These are phyloP conservation scores for Ophiostoma triangulosporum DNA, from an alignment of 2,329 filamentous ascomycete genomes.

Conservation along the genomic window DNA sequence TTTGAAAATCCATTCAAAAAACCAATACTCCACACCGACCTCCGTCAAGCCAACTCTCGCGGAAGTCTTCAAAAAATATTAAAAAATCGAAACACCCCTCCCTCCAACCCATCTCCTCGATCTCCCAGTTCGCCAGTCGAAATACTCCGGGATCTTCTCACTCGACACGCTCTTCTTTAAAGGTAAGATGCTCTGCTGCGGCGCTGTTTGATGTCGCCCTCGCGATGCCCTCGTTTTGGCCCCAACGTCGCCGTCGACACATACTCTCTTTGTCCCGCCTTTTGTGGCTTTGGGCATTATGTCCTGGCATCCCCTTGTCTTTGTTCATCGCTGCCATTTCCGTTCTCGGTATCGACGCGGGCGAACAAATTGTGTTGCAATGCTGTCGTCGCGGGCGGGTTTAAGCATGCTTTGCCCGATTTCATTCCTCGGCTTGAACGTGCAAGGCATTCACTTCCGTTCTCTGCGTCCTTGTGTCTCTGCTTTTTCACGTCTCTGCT, in stretches of 20 bases:
- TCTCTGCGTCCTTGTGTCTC: too few species aligned
- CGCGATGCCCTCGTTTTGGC: not conserved
- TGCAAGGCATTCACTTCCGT: too few species aligned
- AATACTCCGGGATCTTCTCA: not conserved
- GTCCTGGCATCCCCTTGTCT: not conserved
- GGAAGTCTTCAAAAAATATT: slow-evolving; percentile 12
- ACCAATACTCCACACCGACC: slow-evolving; percentile 17
- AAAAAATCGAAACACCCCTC: slow-evolving; percentile 8
- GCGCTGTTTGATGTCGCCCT: not conserved
- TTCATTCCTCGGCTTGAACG: too few species aligned
- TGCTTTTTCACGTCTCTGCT: too few species aligned
- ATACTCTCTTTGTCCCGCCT: not conserved
- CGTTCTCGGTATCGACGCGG: not conserved
- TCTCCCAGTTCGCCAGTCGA: slow-evolving; percentile 7
- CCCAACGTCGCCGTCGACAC: not conserved
- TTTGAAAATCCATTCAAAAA: slow-evolving; percentile 40
- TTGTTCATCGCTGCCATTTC: not conserved
- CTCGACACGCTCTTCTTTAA: not conserved
- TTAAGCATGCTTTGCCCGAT: not conserved
- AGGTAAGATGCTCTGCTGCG: not conserved
- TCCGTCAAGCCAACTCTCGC: slow-evolving; percentile 12
- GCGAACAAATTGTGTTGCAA: not conserved
- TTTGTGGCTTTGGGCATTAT: not conserved
- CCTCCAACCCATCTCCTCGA: not conserved
- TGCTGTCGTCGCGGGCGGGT: not conserved